phyloP scores from a whole-genome alignment of 257 asterid species.

The Penstemon barbatus region DNA sequence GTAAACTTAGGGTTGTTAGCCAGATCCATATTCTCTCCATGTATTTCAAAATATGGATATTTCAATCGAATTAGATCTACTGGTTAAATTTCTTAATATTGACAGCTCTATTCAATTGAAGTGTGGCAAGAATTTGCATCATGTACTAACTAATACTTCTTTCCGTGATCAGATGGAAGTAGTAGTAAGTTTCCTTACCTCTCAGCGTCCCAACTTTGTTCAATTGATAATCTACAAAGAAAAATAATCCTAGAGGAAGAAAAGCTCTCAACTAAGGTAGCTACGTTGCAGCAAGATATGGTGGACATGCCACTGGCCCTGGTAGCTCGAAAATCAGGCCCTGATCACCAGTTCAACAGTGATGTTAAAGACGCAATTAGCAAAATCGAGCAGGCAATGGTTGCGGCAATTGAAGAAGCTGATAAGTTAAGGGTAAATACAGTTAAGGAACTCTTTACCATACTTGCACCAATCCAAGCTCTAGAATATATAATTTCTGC shows the following conservation, averaged over 20 bases:
- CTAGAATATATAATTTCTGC: constrained; percentile 25
- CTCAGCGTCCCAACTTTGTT: constrained; percentile 13
- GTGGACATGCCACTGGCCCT: constrained; percentile 25
- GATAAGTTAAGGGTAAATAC: constrained; percentile 25
- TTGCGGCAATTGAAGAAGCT: constrained; percentile 18
- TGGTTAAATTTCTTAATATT: too few relatives aligned
- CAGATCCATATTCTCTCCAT: too few relatives aligned
- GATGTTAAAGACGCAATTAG: background rate
- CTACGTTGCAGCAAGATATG: constrained; percentile 28
- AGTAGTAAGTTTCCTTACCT: constrained; percentile 19
- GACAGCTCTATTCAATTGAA: too few relatives aligned
- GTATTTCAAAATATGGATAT: too few relatives aligned
- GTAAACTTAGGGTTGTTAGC: too few relatives aligned
- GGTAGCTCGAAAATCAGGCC: constrained; percentile 10
- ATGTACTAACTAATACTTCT: background rate
- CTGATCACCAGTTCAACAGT: background rate
- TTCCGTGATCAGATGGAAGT: background rate
- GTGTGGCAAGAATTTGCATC: too few relatives aligned
- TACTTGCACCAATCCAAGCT: constrained; percentile 22
- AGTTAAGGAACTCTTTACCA: background rate
- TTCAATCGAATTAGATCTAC: too few relatives aligned
- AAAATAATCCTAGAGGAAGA: constrained; percentile 28
- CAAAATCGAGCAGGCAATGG: constrained; percentile 20
- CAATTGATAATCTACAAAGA: constrained; percentile 27
- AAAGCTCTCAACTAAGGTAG: constrained; percentile 20